Evolutionary conservation across 2,329 filamentous ascomycete genomes (phyloP).

Genomic region (Sporothrix brunneoviolacea): DNA sequence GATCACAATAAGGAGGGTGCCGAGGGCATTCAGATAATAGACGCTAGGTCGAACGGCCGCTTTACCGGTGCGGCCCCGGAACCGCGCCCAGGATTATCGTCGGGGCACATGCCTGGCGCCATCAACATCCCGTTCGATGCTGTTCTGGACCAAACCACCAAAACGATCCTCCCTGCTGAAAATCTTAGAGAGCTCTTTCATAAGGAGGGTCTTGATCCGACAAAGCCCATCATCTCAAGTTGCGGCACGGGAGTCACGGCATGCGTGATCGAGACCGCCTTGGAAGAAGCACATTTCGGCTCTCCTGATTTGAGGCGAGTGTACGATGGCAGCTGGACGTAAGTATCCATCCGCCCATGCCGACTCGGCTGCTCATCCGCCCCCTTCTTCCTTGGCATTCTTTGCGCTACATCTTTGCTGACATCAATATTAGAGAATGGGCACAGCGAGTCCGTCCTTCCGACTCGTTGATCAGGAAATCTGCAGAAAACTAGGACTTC

Average conservation of each 20-base stretch:
- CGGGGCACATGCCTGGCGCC: conserved; percentile 86
- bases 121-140: conserved; percentile 74
- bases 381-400: not conserved
- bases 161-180: conserved; percentile 66
- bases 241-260: conserved; percentile 95
- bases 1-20: conserved; percentile 76
- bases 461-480: conserved; percentile 16
- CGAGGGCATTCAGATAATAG: conserved; percentile 79
- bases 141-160: conserved; percentile 75
- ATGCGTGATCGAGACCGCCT: conserved; percentile 78
- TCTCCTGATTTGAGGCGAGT: conserved; percentile 61
- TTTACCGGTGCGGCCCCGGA: conserved; percentile 81
- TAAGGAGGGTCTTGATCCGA: conserved; percentile 70
- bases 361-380: too few species aligned
- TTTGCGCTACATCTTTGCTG: not conserved
- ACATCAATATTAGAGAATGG: conserved; percentile 16
- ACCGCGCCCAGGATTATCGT: conserved; percentile 76
- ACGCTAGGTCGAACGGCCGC: conserved; percentile 73
- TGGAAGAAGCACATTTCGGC: conserved; percentile 72
- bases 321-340: conserved; percentile 98
- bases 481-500: not conserved
- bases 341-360: conserved; percentile 37
- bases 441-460: conserved; percentile 18
- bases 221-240: conserved; percentile 74
- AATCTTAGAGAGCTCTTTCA: conserved; percentile 71